These are phyloP conservation scores for Harringtonia aguacate DNA, from an alignment of 2,329 filamentous ascomycete genomes.

Conservation along the genomic window DNA sequence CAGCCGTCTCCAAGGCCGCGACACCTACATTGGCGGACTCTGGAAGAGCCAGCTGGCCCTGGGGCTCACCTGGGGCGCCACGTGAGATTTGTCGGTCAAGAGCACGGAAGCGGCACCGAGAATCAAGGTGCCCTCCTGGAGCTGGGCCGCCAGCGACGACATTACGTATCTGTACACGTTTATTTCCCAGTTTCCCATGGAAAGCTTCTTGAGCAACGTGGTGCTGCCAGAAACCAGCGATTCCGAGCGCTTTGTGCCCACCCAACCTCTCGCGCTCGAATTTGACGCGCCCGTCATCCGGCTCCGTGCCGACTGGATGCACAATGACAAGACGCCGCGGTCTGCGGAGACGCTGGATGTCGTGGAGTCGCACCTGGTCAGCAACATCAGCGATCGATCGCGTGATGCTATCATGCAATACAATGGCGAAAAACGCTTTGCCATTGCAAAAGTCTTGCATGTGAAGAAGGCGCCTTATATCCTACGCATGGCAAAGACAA, in stretches of 20 bases:
- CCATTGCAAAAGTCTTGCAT: neutral
- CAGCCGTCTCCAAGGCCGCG: neutral
- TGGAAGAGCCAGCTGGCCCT: neutral
- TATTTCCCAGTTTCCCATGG: neutral
- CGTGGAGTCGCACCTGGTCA: neutral
- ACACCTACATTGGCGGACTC: neutral
- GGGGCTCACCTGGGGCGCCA: neutral
- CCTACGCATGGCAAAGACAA: neutral
- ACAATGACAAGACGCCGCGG: neutral
- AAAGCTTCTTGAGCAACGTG: neutral
- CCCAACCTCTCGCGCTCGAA: neutral
- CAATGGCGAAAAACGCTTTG: neutral
- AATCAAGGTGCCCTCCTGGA: neutral
- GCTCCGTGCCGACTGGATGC: neutral
- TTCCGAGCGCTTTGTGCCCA: neutral
- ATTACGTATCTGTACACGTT: neutral
- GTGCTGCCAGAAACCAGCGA: neutral
- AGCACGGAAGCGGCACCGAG: neutral
- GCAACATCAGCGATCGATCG: neutral
- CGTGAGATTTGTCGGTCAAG: neutral
- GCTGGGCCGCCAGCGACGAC: neutral
- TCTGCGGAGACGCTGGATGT: neutral
- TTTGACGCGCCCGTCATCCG: neutral
- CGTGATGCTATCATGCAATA: neutral
- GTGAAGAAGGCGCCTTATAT: neutral